Base-by-base conservation (phyloP, 2,329 filamentous ascomycete species). In the Corinectria fuckeliana region DNA sequence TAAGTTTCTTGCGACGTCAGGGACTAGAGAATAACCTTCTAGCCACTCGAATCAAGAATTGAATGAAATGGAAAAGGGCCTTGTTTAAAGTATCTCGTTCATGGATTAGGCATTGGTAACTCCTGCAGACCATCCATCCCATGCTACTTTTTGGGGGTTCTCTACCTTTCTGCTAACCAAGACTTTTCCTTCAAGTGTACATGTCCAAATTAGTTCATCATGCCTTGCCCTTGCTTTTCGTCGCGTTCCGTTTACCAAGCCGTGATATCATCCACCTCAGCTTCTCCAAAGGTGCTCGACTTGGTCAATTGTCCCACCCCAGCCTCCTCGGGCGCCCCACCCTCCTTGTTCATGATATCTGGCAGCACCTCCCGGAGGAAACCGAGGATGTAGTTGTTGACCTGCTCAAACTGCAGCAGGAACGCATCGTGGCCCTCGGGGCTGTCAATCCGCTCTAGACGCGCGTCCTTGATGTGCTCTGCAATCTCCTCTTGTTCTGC, bases 341-440 rank as follows among this genome's bases (percentile, higher is more conserved):
- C 85, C 20, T 85, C 80, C 68, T 81, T 85, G 32, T 77, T 80
- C 93, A 98, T 97, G 64, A 99, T 94, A 66, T 97, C 91, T 1
- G 93, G 92, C 26, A 99, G 76, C 3, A 90, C 88, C 69, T 94
- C 88, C 58, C 88, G 85, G 75, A 99, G 81, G 73, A 99, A 99
- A 2, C 85, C 86, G 16, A 97, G 78, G 49, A 97, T 88, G 73
- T 97, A 92, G 28, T 81, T 83, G 77, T 99, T 99, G 59, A 98
- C 95, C 78, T 98, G 94, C 79, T 97, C 92, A 72, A 99, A 99
- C 76, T 99, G 94, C 54, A 99, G 79, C 70, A 99, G 77, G 76
- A 99, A 99, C 0, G 95, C 95, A 76, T 99, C 95, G 71, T 99
- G 95, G 1, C 95, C 95, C 74, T 99, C 95, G 0, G 92, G 91